Conservation (phyloP, 495 filamentous ascomycete genomes). For the Penicillium dipodomyicola region DNA sequence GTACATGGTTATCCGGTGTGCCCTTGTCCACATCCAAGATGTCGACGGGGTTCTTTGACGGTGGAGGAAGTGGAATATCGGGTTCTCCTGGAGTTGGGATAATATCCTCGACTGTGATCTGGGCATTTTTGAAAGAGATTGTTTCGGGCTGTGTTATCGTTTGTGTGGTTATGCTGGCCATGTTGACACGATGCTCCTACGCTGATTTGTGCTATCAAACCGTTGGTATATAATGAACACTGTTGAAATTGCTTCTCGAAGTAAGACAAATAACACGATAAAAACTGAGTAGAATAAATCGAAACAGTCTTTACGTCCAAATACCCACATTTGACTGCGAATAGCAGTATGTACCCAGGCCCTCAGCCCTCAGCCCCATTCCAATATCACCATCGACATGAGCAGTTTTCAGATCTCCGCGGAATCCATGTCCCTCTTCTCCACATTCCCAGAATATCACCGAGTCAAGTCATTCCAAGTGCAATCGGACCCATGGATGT, state of each 20-base stretch:
- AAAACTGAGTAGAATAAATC: neutral
- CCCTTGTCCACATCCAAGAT: conserved; percentile 73
- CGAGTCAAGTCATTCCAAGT: no score
- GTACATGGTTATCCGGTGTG: conserved; percentile 85
- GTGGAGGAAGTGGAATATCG: conserved; percentile 70
- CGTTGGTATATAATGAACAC: neutral
- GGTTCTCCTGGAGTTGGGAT: conserved; percentile 26
- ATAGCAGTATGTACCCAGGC: neutral
- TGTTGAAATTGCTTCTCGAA: no score
- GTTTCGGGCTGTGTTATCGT: conserved; percentile 15
- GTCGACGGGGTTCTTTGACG: conserved; percentile 55
- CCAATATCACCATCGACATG: neutral
- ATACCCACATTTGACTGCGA: neutral
- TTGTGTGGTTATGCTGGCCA: conserved; percentile 34
- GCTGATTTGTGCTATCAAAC: neutral
- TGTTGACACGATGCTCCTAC: conserved; percentile 7
- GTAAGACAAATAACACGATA: neutral
- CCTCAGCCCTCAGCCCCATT: neutral
- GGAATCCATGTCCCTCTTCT: neutral
- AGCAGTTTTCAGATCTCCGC: conserved; percentile 7
- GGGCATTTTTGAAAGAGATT: conserved; percentile 23
- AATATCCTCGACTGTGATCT: conserved; percentile 32
- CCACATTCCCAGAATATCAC: neutral
- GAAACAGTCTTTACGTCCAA: neutral
- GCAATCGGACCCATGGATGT: no score